Base-by-base conservation (phyloP, 441 rosid genomes). In the Eutrema salsugineum region DNA sequence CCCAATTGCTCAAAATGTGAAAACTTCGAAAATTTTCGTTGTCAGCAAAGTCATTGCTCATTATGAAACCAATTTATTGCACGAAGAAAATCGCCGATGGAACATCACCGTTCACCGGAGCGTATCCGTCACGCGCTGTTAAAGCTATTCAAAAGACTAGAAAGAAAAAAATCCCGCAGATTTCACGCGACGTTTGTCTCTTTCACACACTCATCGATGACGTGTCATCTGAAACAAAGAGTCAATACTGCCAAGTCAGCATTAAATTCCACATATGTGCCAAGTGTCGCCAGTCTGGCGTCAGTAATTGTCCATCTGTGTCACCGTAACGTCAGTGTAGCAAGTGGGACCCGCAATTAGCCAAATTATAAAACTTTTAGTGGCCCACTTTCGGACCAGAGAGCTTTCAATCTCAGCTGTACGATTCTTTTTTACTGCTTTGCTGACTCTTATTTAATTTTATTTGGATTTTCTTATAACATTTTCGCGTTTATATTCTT, bases 391-490 rank as follows among this genome's bases (percentile, higher is more conserved):
- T 17, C 12, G 63, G 50, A 67, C 20, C 67, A 66, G 47, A 66
- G 78, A n/a, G 4, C 62, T 73, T 73, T 74, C 73, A 74, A 43
- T 66, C 73, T 74, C 63, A 35, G 63, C 78, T 68, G 69, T 67
- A 75, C 78, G 49, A 67, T 74, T 74, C 73, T 33, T 54, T 58
- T 27, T 59, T 27, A 58, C 67, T 59, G 48, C 66, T 66, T 32
- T 53, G 60, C 66, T 58, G 60, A 73, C 47, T 51, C 40, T 60
- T 60, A 24, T 74, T 60, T 5, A 66, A 39, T 39, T 66, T 48
- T 1, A 9, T 68, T 60, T 51, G 48, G 51, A 50, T 22, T 59
- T 39, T 43, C 6, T 65, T 17, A 35, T 22, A n/a, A 42, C 27
- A 14, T 30, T 30, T 30, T 28, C 6, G 32, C n/a, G 14, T 60